Percentiles rank a stretch among this genome's conserved stretches.
Conservation (phyloP, 1,284 basidiomycete species). For the Naganishia cerealis region DNA sequence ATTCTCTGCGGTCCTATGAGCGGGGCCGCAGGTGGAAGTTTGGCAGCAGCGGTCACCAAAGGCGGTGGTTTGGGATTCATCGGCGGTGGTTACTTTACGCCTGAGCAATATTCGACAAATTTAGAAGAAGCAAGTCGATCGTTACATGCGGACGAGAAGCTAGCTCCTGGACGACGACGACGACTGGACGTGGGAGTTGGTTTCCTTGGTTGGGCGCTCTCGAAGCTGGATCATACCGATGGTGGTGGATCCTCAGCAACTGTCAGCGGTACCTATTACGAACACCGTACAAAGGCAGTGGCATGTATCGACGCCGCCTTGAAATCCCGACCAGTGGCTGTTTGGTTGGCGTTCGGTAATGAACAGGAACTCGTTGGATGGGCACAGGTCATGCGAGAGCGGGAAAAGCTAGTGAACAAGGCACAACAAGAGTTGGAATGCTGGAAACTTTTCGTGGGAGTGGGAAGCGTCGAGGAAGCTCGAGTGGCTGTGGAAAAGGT, state of each 20-base stretch:
- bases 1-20: conserved; percentile 69
- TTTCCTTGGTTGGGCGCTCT: conserved; percentile 67
- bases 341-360: conserved; percentile 71
- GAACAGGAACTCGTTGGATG: conserved; percentile 60
- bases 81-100: conserved; percentile 57
- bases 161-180: too few relatives aligned
- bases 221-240: conserved; percentile 14
- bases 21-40: conserved; percentile 62
- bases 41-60: conserved; percentile 64
- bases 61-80: conserved; percentile 72
- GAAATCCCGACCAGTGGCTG: conserved; percentile 61
- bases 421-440: conserved; percentile 7
- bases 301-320: conserved; percentile 61
- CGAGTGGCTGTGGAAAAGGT: conserved; percentile 60
- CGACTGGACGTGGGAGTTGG: conserved; percentile 63
- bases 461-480: conserved; percentile 64
- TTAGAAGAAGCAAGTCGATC: conserved; percentile 21
- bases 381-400: conserved; percentile 62
- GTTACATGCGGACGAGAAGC: conserved; percentile 40
- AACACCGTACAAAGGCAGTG: conserved; percentile 48
- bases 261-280: conserved; percentile 39
- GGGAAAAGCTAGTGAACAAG: conserved; percentile 55
- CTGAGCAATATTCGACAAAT: conserved; percentile 11
- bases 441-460: conserved; percentile 62
- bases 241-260: neutral